These are phyloP conservation scores for Epicoccum sorghinum DNA, from an alignment of 2,329 filamentous ascomycete genomes.

Conservation along the genomic window DNA sequence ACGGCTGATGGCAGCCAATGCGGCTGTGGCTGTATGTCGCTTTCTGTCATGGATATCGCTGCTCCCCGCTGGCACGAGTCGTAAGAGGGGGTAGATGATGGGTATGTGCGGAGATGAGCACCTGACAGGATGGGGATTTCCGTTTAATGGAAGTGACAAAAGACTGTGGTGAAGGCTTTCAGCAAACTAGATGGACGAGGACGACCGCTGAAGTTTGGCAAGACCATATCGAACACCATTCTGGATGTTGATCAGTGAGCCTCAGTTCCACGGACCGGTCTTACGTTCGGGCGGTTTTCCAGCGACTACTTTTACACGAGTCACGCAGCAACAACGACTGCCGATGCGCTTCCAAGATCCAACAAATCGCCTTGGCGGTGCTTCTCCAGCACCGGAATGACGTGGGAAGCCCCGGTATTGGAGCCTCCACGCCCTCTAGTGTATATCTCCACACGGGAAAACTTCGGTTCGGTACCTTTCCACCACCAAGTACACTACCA, in stretches of 20 bases:
- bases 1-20: not conserved
- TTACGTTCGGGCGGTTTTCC: not conserved
- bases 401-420: constrained; percentile 18
- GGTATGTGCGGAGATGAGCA: constrained; percentile 3
- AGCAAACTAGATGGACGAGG: not conserved
- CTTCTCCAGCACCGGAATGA: constrained; percentile 23
- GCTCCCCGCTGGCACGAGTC: constrained; percentile 12
- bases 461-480: constrained; percentile 26
- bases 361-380: constrained; percentile 29
- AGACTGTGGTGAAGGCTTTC: not conserved
- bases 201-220: not conserved
- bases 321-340: constrained; percentile 1
- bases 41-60: constrained; percentile 7
- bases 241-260: not conserved
- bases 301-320: constrained; percentile 3
- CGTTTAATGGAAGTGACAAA: not conserved
- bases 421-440: constrained; percentile 5
- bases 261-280: not conserved
- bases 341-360: constrained; percentile 20
- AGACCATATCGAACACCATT: not conserved
- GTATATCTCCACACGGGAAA: constrained; percentile 26
- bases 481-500: constrained; percentile 2
- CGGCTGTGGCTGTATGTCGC: not conserved
- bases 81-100: not conserved
- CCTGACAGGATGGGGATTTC: not conserved